phyloP scores from a whole-genome alignment of 176 grass and related monocot genomes.

The Musa acuminata region DNA sequence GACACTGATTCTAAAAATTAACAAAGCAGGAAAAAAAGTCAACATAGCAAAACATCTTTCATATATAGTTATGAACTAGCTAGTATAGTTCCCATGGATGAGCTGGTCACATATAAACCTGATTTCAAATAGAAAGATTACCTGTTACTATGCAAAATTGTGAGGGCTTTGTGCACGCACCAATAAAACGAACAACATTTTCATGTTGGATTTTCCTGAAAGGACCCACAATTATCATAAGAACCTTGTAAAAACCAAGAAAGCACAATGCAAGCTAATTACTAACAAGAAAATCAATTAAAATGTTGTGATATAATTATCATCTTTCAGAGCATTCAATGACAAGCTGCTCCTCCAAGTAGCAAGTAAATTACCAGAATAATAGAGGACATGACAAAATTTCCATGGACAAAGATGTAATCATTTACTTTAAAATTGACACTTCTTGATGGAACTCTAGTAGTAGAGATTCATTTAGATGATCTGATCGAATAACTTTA shows the following conservation, averaged over 20 bases:
- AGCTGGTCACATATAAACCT: not conserved
- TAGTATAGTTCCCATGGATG: not conserved
- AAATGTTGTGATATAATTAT: not conserved
- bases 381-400: constrained; percentile 1
- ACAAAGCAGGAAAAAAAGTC: not conserved
- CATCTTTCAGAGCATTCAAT: not conserved
- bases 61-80: not conserved
- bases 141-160: constrained; percentile 92
- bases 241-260: constrained; percentile 13
- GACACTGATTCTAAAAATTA: not conserved
- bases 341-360: not conserved
- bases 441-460: constrained; percentile 95
- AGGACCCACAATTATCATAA: constrained; percentile 25
- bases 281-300: not conserved
- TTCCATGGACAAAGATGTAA: not conserved
- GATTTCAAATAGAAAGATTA: constrained; percentile 26
- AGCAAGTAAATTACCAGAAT: not conserved
- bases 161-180: constrained; percentile 83
- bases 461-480: constrained; percentile 76
- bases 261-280: not conserved
- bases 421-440: constrained; percentile 77
- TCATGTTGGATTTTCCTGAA: constrained; percentile 89
- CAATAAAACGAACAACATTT: constrained; percentile 97
- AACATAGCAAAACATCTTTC: not conserved
- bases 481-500: constrained; percentile 86